phyloP scores from a whole-genome alignment of 192 early-diverging fungal species.

The Umbelopsis sp. region DNA sequence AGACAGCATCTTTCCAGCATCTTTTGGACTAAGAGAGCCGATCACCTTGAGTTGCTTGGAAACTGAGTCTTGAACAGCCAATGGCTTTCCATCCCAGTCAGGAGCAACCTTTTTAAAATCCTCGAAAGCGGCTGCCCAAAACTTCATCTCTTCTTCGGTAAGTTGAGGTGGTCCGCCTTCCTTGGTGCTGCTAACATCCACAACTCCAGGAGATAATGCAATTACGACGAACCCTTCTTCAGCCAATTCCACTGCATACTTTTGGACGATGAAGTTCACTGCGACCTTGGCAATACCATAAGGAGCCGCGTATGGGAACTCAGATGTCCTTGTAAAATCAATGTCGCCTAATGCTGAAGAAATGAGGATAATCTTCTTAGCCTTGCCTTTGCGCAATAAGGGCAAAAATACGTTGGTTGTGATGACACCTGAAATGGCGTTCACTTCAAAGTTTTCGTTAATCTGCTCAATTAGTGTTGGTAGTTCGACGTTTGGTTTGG shows the following conservation, averaged over 20 bases:
- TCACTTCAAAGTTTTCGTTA: conserved; percentile 20
- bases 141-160: not conserved
- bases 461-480: not conserved
- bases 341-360: conserved; percentile 25
- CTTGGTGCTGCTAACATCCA: not conserved
- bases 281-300: conserved; percentile 24
- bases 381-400: conserved; percentile 15
- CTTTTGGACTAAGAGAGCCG: not conserved
- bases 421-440: conserved; percentile 10
- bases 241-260: conserved; percentile 2
- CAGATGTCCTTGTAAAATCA: not conserved
- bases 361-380: conserved; percentile 30
- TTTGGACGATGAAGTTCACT: conserved; percentile 19
- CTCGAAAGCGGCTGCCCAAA: not conserved
- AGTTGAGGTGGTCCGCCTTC: not conserved
- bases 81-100: not conserved
- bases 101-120: not conserved
- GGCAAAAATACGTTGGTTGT: conserved; percentile 15
- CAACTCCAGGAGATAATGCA: not conserved
- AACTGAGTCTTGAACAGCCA: not conserved
- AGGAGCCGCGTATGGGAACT: not conserved
- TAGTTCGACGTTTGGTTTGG: not conserved
- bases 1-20: not conserved
- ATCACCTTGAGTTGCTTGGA: not conserved
- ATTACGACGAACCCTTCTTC: not conserved